phyloP scores from a whole-genome alignment of 192 early-diverging fungal genomes.

The Backusella liffmaniae region DNA sequence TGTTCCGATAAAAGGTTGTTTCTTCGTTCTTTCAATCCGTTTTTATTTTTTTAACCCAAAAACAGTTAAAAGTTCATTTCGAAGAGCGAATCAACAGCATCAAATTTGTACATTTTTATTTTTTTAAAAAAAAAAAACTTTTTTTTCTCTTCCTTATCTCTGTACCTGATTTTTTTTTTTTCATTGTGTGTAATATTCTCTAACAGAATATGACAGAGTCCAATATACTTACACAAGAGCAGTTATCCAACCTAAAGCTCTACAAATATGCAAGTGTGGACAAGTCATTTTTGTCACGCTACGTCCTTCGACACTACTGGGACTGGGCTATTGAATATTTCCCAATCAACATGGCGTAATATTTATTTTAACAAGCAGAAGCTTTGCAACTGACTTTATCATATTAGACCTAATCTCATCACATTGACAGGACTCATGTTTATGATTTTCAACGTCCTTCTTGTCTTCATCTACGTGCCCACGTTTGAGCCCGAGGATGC shows the following conservation, averaged over 20 bases:
- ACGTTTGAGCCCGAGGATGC: constrained; percentile 57
- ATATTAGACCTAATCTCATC: constrained; percentile 75
- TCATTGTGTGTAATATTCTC: neutral
- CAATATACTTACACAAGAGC: constrained; percentile 16
- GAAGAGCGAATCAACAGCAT: neutral
- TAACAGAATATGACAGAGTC: neutral
- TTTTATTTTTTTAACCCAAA: neutral
- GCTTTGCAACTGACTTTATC: neutral
- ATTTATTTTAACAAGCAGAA: too few relatives aligned
- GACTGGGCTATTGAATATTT: constrained; percentile 80
- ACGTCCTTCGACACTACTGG: constrained; percentile 83
- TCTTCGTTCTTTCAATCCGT: too few relatives aligned
- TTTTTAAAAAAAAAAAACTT: neutral
- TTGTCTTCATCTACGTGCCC: constrained; percentile 68
- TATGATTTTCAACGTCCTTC: constrained; percentile 71
- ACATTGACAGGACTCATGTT: constrained; percentile 83
- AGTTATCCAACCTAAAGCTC: constrained; percentile 58
- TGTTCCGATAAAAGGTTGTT: too few relatives aligned
- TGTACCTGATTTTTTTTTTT: neutral
- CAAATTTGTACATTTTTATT: too few relatives aligned
- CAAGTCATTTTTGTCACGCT: constrained; percentile 72
- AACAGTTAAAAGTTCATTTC: neutral
- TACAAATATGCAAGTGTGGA: constrained; percentile 88
- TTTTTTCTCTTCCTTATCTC: neutral
- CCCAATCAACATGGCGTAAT: constrained; percentile 80